Percentiles rank a stretch among this genome's conserved stretches.
Evolutionary conservation across 495 filamentous ascomycete species (phyloP).

Genomic region (Beverwykella pulmonaria): DNA sequence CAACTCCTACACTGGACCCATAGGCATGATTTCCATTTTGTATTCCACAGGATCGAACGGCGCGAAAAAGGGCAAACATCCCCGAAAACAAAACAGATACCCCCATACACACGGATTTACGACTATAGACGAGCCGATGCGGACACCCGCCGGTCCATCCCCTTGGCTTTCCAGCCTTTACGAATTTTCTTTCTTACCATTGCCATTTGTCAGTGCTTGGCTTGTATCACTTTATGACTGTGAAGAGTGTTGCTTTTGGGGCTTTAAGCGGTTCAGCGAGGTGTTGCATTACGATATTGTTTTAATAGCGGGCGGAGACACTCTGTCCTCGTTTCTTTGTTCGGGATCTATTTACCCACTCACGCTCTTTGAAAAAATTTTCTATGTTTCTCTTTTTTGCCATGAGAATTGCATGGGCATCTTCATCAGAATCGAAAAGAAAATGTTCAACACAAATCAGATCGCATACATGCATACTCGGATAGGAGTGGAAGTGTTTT

Average conservation of each 20-base stretch:
- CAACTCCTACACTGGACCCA: background rate
- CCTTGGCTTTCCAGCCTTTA: conserved; percentile 28
- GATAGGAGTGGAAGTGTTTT: conserved; percentile 10
- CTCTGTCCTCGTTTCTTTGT: background rate
- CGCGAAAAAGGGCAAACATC: background rate
- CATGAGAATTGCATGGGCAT: background rate
- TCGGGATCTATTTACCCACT: background rate
- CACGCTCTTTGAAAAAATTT: conserved; percentile 9
- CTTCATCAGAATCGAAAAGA: background rate
- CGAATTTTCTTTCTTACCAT: conserved; percentile 17
- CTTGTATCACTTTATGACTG: background rate
- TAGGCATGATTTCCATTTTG: conserved; percentile 15
- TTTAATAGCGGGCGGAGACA: background rate
- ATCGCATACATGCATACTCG: conserved; percentile 16
- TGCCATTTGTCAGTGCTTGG: background rate
- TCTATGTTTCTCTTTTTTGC: background rate
- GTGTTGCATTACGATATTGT: conserved; percentile 12
- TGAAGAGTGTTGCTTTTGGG: background rate
- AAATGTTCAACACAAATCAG: background rate
- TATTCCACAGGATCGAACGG: conserved; percentile 15
- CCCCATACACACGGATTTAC: conserved; percentile 35
- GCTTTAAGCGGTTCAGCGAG: background rate
- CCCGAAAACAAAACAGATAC: conserved; percentile 29
- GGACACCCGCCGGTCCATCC: conserved; percentile 1
- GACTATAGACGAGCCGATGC: conserved; percentile 30